Evolutionary conservation across 2,329 filamentous ascomycete species (phyloP).

Genomic region (Neofusicoccum umdonicola): DNA sequence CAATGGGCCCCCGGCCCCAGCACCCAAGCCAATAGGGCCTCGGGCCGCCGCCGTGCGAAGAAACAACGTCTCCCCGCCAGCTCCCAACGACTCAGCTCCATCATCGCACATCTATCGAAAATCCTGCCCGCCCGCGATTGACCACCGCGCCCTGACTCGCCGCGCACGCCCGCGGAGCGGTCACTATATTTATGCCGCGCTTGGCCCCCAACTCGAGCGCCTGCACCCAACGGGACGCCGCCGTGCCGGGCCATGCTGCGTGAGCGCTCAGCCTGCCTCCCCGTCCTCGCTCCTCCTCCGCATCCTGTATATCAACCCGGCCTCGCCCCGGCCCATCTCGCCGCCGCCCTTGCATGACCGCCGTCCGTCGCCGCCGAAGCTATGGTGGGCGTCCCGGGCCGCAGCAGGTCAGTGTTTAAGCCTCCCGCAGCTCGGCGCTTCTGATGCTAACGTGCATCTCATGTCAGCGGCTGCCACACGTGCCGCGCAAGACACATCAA

Average conservation of each 20-base stretch:
- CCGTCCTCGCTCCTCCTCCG: not conserved
- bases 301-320: not conserved
- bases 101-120: not conserved
- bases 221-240: not conserved
- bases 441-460: not conserved
- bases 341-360: not conserved
- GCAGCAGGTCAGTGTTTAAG: conserved; percentile 7
- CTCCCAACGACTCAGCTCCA: not conserved
- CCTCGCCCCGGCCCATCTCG: not conserved
- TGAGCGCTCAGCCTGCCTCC: not conserved
- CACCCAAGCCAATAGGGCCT: not conserved
- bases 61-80: not conserved
- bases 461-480: conserved; percentile 16
- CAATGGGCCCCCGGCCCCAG: not conserved
- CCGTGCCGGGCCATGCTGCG: conserved; percentile 1
- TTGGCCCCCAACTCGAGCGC: not conserved
- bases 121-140: not conserved
- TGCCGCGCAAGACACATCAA: conserved; percentile 17
- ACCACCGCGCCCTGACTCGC: not conserved
- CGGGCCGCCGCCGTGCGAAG: not conserved
- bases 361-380: not conserved
- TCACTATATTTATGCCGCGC: conserved; percentile 9
- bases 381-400: conserved; percentile 17
- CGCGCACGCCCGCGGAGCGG: not conserved
- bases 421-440: not conserved